These are phyloP conservation scores for Cornus kousa DNA, from an alignment of 148 eudicot species.

Conservation along the genomic window DNA sequence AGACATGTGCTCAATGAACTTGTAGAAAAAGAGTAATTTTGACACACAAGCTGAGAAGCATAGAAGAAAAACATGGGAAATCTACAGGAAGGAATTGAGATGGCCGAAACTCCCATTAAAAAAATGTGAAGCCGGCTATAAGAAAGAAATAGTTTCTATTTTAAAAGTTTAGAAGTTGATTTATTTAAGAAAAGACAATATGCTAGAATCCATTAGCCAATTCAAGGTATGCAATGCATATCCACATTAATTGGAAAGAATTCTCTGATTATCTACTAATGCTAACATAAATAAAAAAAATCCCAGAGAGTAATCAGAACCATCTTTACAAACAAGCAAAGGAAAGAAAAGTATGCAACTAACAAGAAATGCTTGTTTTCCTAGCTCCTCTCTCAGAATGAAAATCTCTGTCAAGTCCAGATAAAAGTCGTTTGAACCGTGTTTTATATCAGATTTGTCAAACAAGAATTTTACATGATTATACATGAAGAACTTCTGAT, in stretches of 20 bases:
- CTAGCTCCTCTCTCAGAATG: neutral
- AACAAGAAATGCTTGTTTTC: neutral
- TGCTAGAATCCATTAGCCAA: neutral
- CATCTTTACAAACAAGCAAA: too few relatives aligned
- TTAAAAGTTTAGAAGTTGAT: neutral
- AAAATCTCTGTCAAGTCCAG: neutral
- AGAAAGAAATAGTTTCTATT: neutral
- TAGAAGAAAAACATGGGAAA: neutral
- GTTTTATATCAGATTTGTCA: too few relatives aligned
- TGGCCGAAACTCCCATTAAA: neutral
- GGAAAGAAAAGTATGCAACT: neutral
- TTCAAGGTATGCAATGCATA: neutral
- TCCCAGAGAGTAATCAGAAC: too few relatives aligned
- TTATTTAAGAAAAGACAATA: neutral
- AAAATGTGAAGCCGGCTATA: conserved; percentile 14
- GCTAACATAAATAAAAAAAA: too few relatives aligned
- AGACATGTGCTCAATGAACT: neutral
- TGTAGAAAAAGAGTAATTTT: neutral
- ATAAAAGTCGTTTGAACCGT: too few relatives aligned
- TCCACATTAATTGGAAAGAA: neutral
- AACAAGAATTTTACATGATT: neutral
- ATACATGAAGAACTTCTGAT: neutral
- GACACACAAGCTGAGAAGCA: neutral
- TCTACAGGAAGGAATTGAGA: conserved; percentile 9
- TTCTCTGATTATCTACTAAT: neutral